Conservation (phyloP, 2,329 filamentous ascomycete genomes). For the Xylaria sp. region DNA sequence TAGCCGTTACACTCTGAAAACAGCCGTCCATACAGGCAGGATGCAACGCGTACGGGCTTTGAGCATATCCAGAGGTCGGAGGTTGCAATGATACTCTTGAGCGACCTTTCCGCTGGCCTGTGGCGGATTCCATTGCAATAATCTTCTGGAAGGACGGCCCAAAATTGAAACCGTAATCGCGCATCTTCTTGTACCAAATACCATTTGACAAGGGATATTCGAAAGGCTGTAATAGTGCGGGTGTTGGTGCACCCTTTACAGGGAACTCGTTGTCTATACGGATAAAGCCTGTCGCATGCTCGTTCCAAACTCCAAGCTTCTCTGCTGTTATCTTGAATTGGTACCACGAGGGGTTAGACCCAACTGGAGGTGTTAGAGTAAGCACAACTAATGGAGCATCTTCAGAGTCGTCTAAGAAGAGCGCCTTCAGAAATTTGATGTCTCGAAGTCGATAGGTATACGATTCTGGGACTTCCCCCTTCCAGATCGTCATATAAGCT, state of each 20-base stretch:
- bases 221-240: background rate
- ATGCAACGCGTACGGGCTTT: conserved; percentile 2
- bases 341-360: background rate
- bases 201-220: background rate
- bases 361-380: background rate
- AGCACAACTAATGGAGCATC: conserved; percentile 4
- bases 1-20: conserved; percentile 9
- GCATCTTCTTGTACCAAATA: conserved; percentile 14
- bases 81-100: background rate
- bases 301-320: background rate
- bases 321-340: conserved; percentile 8
- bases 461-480: background rate
- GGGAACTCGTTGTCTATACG: background rate
- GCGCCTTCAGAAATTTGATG: conserved; percentile 9
- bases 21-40: conserved; percentile 18
- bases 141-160: conserved; percentile 11
- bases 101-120: background rate
- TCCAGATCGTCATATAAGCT: conserved; percentile 3
- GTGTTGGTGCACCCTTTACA: background rate
- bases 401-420: conserved; percentile 1
- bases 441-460: conserved; percentile 11
- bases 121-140: background rate
- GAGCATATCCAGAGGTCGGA: background rate
- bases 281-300: conserved; percentile 12
- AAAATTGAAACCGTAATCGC: conserved; percentile 2